Base-by-base conservation (phyloP, 768 basidiomycete species). In the Tylopilus rubrobrunneus region DNA sequence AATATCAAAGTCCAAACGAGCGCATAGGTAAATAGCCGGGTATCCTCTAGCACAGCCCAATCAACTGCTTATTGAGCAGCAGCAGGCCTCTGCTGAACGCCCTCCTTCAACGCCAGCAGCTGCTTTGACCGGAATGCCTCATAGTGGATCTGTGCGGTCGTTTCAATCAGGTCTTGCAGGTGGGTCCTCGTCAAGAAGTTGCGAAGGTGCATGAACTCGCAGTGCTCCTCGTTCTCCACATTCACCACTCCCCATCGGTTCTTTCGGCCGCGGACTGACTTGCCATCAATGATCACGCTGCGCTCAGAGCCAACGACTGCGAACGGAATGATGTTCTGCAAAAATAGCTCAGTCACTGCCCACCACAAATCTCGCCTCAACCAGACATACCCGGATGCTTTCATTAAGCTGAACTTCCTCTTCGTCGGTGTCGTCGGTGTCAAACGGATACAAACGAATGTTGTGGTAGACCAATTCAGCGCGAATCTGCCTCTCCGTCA, bases 71-170 rank as follows among this genome's bases (percentile, higher is more conserved):
- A 74, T 48, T 72, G 70, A 41, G 46, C 62, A 46, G 67, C 62
- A 33, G 78, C 69, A 12, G 85, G 85, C 58, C 82, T 80, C 69
- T 83, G 81, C 71, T 83, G 86, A 55, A 92, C 92, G 37, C 90
- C 89, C 74, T 98, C 96, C 80, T 98, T 98, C 65, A 98, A 83
- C 14, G 96, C 96, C 45, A 98, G 79, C 61, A 98, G 74, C 76
- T 99, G 96, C 77, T 98, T 98, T 63, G 93, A 96, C 60, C 96
- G 86, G 92, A 99, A 99, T 9, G 95, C 93, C 78, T 99, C 96
- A 71, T 98, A 99, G 75, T 99, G 96, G 71, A 96, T 97, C 73
- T 95, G 91, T 11, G 97, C 94, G 10, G 97, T 98, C 52, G 96
- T 97, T 79, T 99, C 96, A 69, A 99, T 99, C 69, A 99, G 76